These are phyloP conservation scores for Ophiostoma quercus DNA, from an alignment of 2,329 filamentous ascomycete genomes.

Conservation along the genomic window DNA sequence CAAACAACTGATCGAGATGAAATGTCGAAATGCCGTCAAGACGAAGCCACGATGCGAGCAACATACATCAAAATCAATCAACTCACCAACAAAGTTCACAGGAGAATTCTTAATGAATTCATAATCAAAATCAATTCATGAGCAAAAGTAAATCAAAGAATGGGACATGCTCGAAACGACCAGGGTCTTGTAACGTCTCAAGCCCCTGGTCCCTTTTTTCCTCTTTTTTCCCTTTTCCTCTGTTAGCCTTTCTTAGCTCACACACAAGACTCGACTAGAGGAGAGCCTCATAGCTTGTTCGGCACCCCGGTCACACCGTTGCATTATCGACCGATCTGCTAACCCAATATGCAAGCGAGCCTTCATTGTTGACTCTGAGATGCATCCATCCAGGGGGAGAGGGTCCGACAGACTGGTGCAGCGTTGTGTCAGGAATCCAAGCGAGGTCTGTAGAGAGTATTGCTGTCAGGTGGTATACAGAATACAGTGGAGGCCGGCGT, in stretches of 20 bases:
- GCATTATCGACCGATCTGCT: not conserved
- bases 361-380: too few species aligned
- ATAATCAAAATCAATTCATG: not conserved
- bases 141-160: not conserved
- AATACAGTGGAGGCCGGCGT: not conserved
- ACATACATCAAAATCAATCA: too few species aligned
- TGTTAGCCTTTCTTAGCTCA: not conserved
- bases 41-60: too few species aligned
- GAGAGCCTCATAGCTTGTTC: not conserved
- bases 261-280: too few species aligned
- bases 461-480: not conserved
- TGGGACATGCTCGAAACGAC: slow-evolving; percentile 10
- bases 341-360: not conserved
- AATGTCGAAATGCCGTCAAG: too few species aligned
- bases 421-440: slow-evolving; percentile 20
- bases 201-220: slow-evolving; percentile 13
- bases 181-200: slow-evolving; percentile 15
- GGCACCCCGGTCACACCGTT: not conserved
- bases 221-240: not conserved
- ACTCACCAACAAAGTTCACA: too few species aligned
- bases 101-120: too few species aligned
- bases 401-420: slow-evolving; percentile 22
- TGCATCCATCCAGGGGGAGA: not conserved
- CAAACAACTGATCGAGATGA: too few species aligned
- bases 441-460: slow-evolving; percentile 14